Evolutionary conservation across 176 grass and related monocot species (phyloP).

Genomic region (Aegilops bicornis): DNA sequence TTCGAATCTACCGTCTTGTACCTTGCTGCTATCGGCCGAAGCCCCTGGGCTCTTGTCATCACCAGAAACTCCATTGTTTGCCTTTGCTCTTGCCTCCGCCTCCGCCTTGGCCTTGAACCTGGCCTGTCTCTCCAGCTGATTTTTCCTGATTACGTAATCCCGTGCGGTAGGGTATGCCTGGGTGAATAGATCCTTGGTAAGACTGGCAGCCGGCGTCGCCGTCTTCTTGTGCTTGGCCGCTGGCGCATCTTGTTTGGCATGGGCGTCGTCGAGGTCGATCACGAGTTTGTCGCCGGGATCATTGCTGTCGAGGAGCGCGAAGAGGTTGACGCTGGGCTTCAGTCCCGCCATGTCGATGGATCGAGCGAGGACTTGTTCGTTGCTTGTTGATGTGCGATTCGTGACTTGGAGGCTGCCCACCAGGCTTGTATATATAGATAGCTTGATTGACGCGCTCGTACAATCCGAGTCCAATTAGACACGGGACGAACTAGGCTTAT

Average conservation of each 20-base stretch:
- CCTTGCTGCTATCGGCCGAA: background rate
- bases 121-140: background rate
- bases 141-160: background rate
- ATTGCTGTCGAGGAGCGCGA: background rate
- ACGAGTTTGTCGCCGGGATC: background rate
- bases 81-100: background rate
- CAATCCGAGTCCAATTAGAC: background rate
- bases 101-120: background rate
- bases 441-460: background rate
- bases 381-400: background rate
- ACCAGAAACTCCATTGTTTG: too few species aligned
- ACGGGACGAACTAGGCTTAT: too few species aligned
- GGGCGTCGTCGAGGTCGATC: background rate
- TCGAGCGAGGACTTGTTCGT: background rate
- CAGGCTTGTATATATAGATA: background rate
- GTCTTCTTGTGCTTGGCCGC: background rate
- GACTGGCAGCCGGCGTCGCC: background rate
- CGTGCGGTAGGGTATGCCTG: background rate
- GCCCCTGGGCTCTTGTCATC: too few species aligned
- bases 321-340: background rate
- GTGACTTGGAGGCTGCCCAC: background rate
- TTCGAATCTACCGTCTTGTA: background rate
- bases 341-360: background rate
- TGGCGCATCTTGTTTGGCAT: background rate
- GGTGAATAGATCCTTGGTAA: background rate